A percentile compares a stretch with the other conserved stretches of the same genome.
Evolutionary conservation across 2,329 filamentous ascomycete species (phyloP).

Genomic region (Emergomyces orientalis): DNA sequence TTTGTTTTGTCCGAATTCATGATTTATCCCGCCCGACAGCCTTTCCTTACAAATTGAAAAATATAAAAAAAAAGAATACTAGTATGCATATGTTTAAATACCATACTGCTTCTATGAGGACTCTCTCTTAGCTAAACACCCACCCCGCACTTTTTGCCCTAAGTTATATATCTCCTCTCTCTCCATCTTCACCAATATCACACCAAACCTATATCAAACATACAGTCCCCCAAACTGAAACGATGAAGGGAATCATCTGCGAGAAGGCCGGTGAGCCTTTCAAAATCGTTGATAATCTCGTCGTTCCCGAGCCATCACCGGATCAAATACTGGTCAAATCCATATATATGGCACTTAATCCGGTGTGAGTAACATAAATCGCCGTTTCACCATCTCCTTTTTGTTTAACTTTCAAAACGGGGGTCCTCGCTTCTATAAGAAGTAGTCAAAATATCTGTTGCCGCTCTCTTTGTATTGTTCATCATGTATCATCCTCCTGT

Average conservation of each 20-base stretch:
- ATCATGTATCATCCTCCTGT: neutral
- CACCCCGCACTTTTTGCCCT: neutral
- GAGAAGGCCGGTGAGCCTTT: conserved; percentile 11
- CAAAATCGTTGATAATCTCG: conserved; percentile 10
- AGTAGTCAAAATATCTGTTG: neutral
- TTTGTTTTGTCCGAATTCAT: neutral
- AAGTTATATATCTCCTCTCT: neutral
- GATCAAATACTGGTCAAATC: conserved; percentile 27
- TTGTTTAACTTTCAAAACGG: neutral
- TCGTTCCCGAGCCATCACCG: conserved; percentile 10
- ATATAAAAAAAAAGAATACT: neutral
- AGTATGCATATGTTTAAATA: neutral
- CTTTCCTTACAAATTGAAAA: neutral
- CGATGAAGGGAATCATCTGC: conserved; percentile 11
- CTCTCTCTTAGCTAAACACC: neutral
- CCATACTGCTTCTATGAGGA: neutral
- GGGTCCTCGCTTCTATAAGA: neutral
- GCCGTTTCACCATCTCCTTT: neutral
- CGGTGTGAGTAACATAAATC: conserved; percentile 19
- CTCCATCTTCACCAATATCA: neutral
- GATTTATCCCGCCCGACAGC: neutral
- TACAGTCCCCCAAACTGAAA: neutral
- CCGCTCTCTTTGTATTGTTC: neutral
- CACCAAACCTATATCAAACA: neutral
- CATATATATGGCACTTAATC: conserved; percentile 25